Percentiles rank a stretch among this genome's conserved stretches.
These are phyloP conservation scores for Boletus mariae DNA, from an alignment of 1,284 basidiomycete genomes.

Conservation along the genomic window DNA sequence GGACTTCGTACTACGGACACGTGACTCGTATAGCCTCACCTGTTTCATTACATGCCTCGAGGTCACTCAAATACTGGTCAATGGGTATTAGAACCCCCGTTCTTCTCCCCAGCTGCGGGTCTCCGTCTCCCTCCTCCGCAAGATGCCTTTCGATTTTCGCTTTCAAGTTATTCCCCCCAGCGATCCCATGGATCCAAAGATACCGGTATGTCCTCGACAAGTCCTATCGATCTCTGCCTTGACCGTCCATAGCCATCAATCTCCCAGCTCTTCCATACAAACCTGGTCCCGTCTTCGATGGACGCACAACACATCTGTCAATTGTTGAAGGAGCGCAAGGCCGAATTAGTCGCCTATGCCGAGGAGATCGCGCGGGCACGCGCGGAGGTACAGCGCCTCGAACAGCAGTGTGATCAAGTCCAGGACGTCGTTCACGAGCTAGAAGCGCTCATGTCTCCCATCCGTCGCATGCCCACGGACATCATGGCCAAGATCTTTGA, in stretches of 20 bases:
- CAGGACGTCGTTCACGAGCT: slow-evolving; percentile 22
- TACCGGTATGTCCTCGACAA: slow-evolving; percentile 21
- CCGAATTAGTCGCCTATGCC: slow-evolving; percentile 11
- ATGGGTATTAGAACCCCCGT: neutral
- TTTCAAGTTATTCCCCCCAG: neutral
- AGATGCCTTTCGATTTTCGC: neutral
- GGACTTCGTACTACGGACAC: neutral
- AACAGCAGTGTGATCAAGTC: slow-evolving; percentile 12
- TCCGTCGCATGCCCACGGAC: slow-evolving; percentile 33
- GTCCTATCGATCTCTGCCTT: neutral
- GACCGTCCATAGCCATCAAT: slow-evolving; percentile 20
- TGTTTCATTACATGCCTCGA: neutral
- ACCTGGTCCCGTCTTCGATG: slow-evolving; percentile 25
- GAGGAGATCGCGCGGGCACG: slow-evolving; percentile 25
- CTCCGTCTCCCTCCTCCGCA: neutral
- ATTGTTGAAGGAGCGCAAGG: slow-evolving; percentile 20
- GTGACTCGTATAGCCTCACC: neutral
- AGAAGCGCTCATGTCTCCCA: slow-evolving; percentile 29
- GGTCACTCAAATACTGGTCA: slow-evolving; percentile 1
- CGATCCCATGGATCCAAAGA: slow-evolving; percentile 9
- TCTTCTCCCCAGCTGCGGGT: neutral
- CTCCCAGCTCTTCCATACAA: slow-evolving; percentile 28
- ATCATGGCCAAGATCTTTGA: slow-evolving; percentile 29
- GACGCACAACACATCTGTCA: slow-evolving; percentile 16
- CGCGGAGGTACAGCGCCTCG: slow-evolving; percentile 18